Conservation (phyloP, 1,139 yeast species). For the Debaryomyces psychrophilus region DNA sequence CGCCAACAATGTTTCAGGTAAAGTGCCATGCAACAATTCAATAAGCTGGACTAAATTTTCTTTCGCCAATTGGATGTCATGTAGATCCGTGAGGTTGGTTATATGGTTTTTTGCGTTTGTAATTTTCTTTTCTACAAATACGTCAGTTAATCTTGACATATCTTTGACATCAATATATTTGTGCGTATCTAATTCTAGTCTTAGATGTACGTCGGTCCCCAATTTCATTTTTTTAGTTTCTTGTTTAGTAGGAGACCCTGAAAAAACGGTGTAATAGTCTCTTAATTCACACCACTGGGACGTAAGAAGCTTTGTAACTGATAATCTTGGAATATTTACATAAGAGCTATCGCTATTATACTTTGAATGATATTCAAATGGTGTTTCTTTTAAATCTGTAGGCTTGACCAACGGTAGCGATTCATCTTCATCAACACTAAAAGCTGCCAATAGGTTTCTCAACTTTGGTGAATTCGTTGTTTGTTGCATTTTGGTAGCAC, state of each 20-base stretch:
- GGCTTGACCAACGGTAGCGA: conserved; percentile 22
- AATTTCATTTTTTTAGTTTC: conserved; percentile 35
- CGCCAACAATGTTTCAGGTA: conserved; percentile 27
- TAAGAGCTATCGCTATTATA: conserved; percentile 31
- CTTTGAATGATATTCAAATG: conserved; percentile 31
- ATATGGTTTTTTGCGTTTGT: conserved; percentile 1
- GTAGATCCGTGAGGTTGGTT: conserved; percentile 10
- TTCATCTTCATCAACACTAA: conserved; percentile 14
- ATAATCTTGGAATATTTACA: conserved; percentile 35
- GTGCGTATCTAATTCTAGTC: conserved; percentile 46
- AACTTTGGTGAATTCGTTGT: background rate
- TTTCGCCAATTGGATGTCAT: conserved; percentile 2
- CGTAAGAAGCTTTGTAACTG: conserved; percentile 52
- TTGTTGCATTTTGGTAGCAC: background rate
- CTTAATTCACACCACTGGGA: conserved; percentile 57
- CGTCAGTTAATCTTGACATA: conserved; percentile 12
- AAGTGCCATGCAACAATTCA: conserved; percentile 14
- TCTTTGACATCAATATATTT: conserved; percentile 24
- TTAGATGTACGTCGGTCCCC: conserved; percentile 47
- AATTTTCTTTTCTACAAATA: conserved; percentile 10
- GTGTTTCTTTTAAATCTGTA: conserved; percentile 18
- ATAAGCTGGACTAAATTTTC: conserved; percentile 1
- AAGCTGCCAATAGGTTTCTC: conserved; percentile 6
- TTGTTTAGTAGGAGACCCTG: conserved; percentile 32
- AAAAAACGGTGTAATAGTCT: conserved; percentile 45